phyloP scores from a whole-genome alignment of 1,284 basidiomycete genomes.

The Porodaedalea pini region DNA sequence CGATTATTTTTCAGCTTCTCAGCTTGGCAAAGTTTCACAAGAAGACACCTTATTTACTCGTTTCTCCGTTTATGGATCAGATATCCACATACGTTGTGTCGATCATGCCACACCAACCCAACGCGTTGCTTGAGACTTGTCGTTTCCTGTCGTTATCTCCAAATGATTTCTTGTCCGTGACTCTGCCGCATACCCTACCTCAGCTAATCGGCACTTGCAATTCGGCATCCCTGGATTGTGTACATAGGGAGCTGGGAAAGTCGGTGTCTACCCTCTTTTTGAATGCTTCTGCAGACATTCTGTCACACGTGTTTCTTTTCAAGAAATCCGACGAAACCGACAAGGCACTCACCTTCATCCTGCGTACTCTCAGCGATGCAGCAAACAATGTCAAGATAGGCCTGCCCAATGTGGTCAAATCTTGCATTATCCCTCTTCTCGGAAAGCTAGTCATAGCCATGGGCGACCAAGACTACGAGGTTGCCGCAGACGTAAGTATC shows the following conservation, averaged over 20 bases:
- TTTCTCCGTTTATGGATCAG: slow-evolving; percentile 67
- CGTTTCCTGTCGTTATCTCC: slow-evolving; percentile 54
- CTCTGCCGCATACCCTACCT: slow-evolving; percentile 67
- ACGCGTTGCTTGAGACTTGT: slow-evolving; percentile 58
- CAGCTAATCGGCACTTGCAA: slow-evolving; percentile 65
- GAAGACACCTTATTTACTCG: slow-evolving; percentile 66
- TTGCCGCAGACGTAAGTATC: slow-evolving; percentile 42
- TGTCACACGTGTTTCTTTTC: slow-evolving; percentile 71
- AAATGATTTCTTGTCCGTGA: slow-evolving; percentile 65
- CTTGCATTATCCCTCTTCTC: slow-evolving; percentile 64
- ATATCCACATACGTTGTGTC: slow-evolving; percentile 67
- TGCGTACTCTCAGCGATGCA: slow-evolving; percentile 45
- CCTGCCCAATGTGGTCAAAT: slow-evolving; percentile 54
- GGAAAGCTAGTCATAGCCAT: slow-evolving; percentile 73
- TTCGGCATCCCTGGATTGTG: slow-evolving; percentile 35
- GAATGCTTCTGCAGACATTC: slow-evolving; percentile 58
- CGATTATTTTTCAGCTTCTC: slow-evolving; percentile 46
- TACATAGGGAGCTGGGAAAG: slow-evolving; percentile 44
- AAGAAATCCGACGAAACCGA: slow-evolving; percentile 49
- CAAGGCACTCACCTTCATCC: slow-evolving; percentile 60
- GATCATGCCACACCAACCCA: slow-evolving; percentile 56
- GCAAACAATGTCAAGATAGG: slow-evolving; percentile 41
- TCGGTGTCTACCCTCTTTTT: slow-evolving; percentile 57
- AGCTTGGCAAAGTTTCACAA: slow-evolving; percentile 53
- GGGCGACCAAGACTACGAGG: slow-evolving; percentile 58